Evolutionary conservation across 768 basidiomycete species (phyloP).

Genomic region (Suillus ampliporus): DNA sequence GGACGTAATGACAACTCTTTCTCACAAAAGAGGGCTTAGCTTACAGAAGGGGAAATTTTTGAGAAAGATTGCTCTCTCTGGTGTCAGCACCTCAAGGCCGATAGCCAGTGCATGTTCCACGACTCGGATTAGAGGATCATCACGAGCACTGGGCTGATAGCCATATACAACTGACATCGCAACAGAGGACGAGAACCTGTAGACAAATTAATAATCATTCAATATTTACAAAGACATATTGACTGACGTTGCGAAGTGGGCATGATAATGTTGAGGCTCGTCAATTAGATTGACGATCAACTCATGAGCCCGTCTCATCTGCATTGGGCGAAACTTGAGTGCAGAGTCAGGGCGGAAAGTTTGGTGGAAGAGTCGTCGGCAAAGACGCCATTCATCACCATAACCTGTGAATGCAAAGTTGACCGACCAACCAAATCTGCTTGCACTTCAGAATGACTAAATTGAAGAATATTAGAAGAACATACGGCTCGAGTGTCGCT

Average conservation of each 20-base stretch:
- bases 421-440: constrained; percentile 9
- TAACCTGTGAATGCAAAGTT: constrained; percentile 1
- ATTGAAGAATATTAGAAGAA: neutral
- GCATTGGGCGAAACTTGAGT: constrained; percentile 8
- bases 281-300: constrained; percentile 9
- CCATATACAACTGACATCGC: constrained; percentile 4
- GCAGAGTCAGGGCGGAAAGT: constrained; percentile 1
- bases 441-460: neutral
- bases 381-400: constrained; percentile 35
- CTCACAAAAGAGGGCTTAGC: constrained; percentile 5
- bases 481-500: constrained; percentile 5
- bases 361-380: constrained; percentile 17
- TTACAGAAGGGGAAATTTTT: constrained; percentile 4
- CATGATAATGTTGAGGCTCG: constrained; percentile 2
- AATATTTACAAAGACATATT: neutral
- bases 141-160: neutral
- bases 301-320: neutral
- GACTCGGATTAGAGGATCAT: constrained; percentile 6
- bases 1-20: neutral
- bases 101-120: neutral
- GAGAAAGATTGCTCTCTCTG: constrained; percentile 1
- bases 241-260: constrained; percentile 11
- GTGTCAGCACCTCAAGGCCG: neutral
- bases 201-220: neutral
- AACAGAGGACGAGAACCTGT: constrained; percentile 1